Base-by-base conservation (phyloP, 805 yeast species). In the Metschnikowia matae region DNA sequence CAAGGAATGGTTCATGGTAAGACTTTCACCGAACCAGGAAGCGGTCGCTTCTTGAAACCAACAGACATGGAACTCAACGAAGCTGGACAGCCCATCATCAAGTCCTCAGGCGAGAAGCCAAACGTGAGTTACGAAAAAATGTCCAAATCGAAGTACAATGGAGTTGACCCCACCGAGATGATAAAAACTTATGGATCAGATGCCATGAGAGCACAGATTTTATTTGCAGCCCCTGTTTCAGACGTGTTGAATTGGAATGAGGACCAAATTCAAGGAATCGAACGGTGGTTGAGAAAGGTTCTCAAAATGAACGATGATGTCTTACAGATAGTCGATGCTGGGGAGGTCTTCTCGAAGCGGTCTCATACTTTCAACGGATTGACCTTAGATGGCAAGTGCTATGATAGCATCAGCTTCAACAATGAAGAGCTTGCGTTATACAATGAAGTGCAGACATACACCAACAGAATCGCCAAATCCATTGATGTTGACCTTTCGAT, bases 1-100 rank as follows among this genome's bases (percentile, higher is more conserved):
- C 98, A 92, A 66, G 99, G 99, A 15, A 94, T 94, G 99, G 99
- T 94, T 3, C 97, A 92, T 54, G 98, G 97, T 2, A 83, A 81
- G 61, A 94, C 99, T 0, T 87, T 65, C 58, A 71, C 74, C 6
- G 85, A 91, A 56, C 94, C 96, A 3, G 67, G 65, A 0, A 84
- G 78, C 31, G 94, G 92, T 0, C 70, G 83, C 50, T 92, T 86
- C 64, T 71, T 94, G 56, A 88, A 82, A 58, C 92, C 95, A 0
- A 83, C 84, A 1, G 97, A 94, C 58, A 64, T 88, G 11, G 84
- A 79, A 37, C 38, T 65, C 3, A 49, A 70, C 0, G 69, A 73
- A 46, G 66, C 77, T 0, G 58, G 55, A 0, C 65, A 64, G 2
- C 84, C 85, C 2, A 57, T 66, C 3, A 73, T 87, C 7, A 74